Conservation (phyloP, 495 filamentous ascomycete genomes). For the Paragyromitra xinjiangensis region DNA sequence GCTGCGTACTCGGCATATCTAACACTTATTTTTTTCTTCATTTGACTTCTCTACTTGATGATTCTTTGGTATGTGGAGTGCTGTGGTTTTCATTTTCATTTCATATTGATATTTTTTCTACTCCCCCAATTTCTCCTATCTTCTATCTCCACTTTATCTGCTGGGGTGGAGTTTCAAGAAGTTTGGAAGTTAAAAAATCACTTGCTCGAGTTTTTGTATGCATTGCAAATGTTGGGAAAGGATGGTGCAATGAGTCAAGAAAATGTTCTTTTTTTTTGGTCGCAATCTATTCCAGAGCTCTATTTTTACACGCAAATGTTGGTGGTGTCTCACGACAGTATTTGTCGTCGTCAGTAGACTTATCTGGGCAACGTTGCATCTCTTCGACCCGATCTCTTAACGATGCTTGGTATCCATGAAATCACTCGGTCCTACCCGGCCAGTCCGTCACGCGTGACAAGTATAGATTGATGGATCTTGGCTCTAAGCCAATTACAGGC, state of each 20-base stretch:
- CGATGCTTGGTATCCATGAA: constrained; percentile 14
- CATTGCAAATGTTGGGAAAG: constrained; percentile 3
- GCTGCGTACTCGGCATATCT: not conserved
- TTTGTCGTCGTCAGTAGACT: not conserved
- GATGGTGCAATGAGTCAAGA: constrained; percentile 14
- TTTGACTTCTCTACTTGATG: constrained; percentile 26
- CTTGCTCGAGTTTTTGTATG: constrained; percentile 1
- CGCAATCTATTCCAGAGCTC: not conserved
- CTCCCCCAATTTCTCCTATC: constrained; percentile 18
- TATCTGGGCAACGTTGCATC: constrained; percentile 20
- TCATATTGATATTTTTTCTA: constrained; percentile 43
- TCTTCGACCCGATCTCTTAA: not conserved
- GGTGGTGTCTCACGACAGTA: not conserved
- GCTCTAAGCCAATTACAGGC: constrained; percentile 19
- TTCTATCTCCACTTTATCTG: constrained; percentile 10
- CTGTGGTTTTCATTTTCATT: constrained; percentile 36
- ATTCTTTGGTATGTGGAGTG: constrained; percentile 43
- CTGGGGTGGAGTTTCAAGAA: constrained; percentile 14
- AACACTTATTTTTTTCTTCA: constrained; percentile 9
- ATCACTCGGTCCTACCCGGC: constrained; percentile 31
- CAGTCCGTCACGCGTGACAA: not conserved
- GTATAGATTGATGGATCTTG: constrained; percentile 33
- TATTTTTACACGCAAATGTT: not conserved
- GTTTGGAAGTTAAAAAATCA: constrained; percentile 12
- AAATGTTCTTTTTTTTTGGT: constrained; percentile 27